Evolutionary conservation across 176 grass and related monocot species (phyloP).

Genomic region (Phyllostachys edulis): DNA sequence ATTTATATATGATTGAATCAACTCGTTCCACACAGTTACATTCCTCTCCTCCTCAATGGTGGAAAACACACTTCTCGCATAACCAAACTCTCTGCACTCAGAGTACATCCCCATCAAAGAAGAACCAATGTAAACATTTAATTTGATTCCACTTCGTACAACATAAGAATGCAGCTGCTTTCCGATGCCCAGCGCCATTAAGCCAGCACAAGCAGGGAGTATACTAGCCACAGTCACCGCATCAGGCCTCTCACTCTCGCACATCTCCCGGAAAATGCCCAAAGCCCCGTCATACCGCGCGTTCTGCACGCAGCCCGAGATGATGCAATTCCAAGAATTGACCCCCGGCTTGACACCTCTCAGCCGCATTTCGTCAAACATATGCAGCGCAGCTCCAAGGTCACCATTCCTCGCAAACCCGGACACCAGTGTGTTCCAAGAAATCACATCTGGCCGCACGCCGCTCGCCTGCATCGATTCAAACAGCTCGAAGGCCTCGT

Average conservation of each 20-base stretch:
- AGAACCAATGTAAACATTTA: constrained; percentile 64
- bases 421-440: constrained; percentile 65
- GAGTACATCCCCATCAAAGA: constrained; percentile 67
- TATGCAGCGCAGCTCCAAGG: constrained; percentile 34
- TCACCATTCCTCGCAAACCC: constrained; percentile 63
- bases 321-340: constrained; percentile 73
- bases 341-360: constrained; percentile 41
- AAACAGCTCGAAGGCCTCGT: constrained; percentile 45
- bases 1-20: constrained; percentile 52
- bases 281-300: constrained; percentile 43
- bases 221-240: constrained; percentile 59
- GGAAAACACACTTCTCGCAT: constrained; percentile 47
- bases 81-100: constrained; percentile 46
- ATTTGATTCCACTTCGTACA: constrained; percentile 40
- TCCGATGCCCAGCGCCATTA: constrained; percentile 46
- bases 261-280: constrained; percentile 55
- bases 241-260: constrained; percentile 45
- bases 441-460: constrained; percentile 57
- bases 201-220: constrained; percentile 56
- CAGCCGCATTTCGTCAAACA: constrained; percentile 57
- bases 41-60: constrained; percentile 51
- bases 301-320: constrained; percentile 69
- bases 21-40: constrained; percentile 60
- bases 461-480: constrained; percentile 52
- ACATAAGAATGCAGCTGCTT: constrained; percentile 60